These are phyloP conservation scores for Glycine tomentella DNA, from an alignment of 306 rosid genomes.

Conservation along the genomic window DNA sequence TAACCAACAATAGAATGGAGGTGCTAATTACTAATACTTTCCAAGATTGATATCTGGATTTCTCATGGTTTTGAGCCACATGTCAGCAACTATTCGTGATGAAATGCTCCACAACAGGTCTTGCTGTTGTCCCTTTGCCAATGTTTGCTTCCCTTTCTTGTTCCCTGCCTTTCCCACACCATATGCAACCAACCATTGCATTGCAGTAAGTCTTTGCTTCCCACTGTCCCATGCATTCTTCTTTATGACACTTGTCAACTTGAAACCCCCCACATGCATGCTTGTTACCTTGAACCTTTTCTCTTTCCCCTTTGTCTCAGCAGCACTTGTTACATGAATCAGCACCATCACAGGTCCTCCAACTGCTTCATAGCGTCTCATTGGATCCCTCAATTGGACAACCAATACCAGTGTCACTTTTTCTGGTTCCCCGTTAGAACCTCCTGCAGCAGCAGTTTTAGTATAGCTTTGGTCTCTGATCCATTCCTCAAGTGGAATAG, in stretches of 20 bases:
- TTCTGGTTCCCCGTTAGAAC: slow-evolving; percentile 41
- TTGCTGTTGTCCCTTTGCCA: slow-evolving; percentile 56
- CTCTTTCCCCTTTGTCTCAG: slow-evolving; percentile 39
- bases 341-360: slow-evolving; percentile 84
- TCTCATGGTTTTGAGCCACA: slow-evolving; percentile 96
- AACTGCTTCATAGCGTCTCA: slow-evolving; percentile 79
- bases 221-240: slow-evolving; percentile 75
- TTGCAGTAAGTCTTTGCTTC: slow-evolving; percentile 82
- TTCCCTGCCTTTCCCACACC: slow-evolving; percentile 77
- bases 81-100: slow-evolving; percentile 84
- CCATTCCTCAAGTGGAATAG: slow-evolving; percentile 78
- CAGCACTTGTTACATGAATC: slow-evolving; percentile 57
- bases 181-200: slow-evolving; percentile 89
- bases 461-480: slow-evolving; percentile 49
- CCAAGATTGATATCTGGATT: slow-evolving; percentile 85
- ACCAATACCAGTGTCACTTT: slow-evolving; percentile 62
- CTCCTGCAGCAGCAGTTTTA: slow-evolving; percentile 30
- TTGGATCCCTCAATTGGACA: slow-evolving; percentile 79
- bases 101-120: slow-evolving; percentile 93
- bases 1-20: neutral
- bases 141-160: slow-evolving; percentile 63
- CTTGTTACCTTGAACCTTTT: slow-evolving; percentile 68
- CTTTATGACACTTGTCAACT: slow-evolving; percentile 60
- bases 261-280: slow-evolving; percentile 86
- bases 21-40: slow-evolving; percentile 28